Evolutionary conservation across 2,329 filamentous ascomycete genomes (phyloP).

Genomic region (Emergomyces orientalis): DNA sequence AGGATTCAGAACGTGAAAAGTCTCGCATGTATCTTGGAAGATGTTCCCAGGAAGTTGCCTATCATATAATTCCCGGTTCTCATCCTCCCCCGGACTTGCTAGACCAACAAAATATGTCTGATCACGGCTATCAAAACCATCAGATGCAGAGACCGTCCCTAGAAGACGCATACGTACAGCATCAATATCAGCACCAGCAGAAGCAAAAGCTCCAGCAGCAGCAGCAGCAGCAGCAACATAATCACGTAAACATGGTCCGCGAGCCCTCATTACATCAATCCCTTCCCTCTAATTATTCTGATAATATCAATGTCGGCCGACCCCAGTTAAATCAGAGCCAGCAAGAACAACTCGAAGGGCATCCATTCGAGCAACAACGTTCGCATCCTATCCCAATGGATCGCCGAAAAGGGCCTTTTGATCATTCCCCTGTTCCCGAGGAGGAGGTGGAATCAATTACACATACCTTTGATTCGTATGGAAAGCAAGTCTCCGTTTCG

Average conservation of each 20-base stretch:
- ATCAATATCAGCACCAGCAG: slow-evolving; percentile 47
- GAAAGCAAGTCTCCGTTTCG: slow-evolving; percentile 33
- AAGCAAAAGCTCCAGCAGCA: slow-evolving; percentile 24
- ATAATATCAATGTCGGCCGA: slow-evolving; percentile 33
- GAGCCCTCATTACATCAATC: slow-evolving; percentile 51
- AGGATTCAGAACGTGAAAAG: slow-evolving; percentile 53
- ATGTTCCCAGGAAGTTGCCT: slow-evolving; percentile 59
- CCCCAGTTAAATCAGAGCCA: slow-evolving; percentile 34
- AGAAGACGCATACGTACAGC: slow-evolving; percentile 51
- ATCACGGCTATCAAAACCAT: slow-evolving; percentile 39
- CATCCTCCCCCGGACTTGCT: slow-evolving; percentile 48
- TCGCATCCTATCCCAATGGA: slow-evolving; percentile 46
- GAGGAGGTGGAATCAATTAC: slow-evolving; percentile 50
- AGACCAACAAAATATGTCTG: slow-evolving; percentile 34
- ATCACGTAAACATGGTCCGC: slow-evolving; percentile 41
- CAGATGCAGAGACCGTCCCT: slow-evolving; percentile 45
- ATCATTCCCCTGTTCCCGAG: slow-evolving; percentile 35
- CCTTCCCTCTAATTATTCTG: slow-evolving; percentile 41
- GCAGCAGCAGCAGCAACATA: slow-evolving; percentile 25
- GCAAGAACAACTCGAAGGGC: slow-evolving; percentile 35
- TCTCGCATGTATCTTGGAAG: slow-evolving; percentile 55
- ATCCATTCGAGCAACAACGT: slow-evolving; percentile 35
- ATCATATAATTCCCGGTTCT: slow-evolving; percentile 56
- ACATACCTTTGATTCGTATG: slow-evolving; percentile 51
- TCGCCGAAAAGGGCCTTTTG: slow-evolving; percentile 36